These are phyloP conservation scores for Yarrowia sp. DNA, from an alignment of 805 yeast species.

Conservation along the genomic window DNA sequence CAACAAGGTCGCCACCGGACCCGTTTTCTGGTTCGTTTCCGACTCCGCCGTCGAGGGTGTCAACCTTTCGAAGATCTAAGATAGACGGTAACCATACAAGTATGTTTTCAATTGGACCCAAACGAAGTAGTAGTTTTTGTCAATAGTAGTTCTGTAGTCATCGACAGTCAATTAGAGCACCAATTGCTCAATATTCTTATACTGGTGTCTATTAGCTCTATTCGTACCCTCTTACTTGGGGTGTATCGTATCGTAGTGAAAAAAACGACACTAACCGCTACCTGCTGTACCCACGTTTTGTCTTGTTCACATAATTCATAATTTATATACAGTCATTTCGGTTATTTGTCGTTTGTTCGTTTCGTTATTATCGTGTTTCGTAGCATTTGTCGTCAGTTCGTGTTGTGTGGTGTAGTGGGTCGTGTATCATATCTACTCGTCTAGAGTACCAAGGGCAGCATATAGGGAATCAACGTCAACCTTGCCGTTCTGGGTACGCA, in stretches of 20 bases:
- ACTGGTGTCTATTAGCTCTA: too few species aligned
- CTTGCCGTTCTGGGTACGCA: slow-evolving; percentile 11
- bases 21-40: slow-evolving; percentile 84
- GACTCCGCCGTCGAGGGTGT: slow-evolving; percentile 77
- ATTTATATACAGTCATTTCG: slow-evolving; percentile 27
- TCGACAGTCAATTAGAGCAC: too few species aligned
- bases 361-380: slow-evolving; percentile 22
- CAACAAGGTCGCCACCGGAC: slow-evolving; percentile 60
- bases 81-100: too few species aligned
- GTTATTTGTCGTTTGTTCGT: slow-evolving; percentile 8
- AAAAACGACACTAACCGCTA: too few species aligned
- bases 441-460: slow-evolving; percentile 34
- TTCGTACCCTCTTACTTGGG: too few species aligned
- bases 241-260: too few species aligned
- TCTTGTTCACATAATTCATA: slow-evolving; percentile 15
- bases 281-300: too few species aligned
- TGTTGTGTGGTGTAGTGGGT: slow-evolving; percentile 4
- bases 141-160: too few species aligned
- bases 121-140: too few species aligned
- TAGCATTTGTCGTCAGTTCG: slow-evolving; percentile 13
- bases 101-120: too few species aligned
- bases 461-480: slow-evolving; percentile 24
- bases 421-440: neutral
- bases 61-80: slow-evolving; percentile 40
- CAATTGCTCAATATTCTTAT: too few species aligned